phyloP scores from a whole-genome alignment of 73 alveolate genomes.

The Paramecium sexaurelia region DNA sequence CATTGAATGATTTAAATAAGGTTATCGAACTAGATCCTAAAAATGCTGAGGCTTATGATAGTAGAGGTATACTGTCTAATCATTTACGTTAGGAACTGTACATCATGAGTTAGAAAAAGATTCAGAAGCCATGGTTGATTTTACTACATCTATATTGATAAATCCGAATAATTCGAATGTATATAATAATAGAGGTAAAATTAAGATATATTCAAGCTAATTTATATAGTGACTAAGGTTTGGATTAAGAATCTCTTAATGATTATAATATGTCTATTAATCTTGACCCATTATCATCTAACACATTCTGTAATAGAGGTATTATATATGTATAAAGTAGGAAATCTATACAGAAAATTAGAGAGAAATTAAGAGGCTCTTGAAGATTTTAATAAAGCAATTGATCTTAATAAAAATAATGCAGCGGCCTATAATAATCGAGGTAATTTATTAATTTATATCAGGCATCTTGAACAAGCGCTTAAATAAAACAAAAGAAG shows the following conservation, averaged over 20 bases:
- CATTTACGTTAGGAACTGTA: not conserved
- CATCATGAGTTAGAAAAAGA: not conserved
- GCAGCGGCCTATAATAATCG: conserved; percentile 1
- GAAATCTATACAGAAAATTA: not conserved
- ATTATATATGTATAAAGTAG: not conserved
- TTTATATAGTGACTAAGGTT: not conserved
- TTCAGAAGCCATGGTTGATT: not conserved
- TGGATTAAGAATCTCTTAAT: not conserved
- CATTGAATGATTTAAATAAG: not conserved
- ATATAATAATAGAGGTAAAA: not conserved
- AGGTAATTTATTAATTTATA: not conserved
- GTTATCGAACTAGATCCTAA: not conserved
- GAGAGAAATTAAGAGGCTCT: conserved; percentile 7
- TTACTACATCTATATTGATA: not conserved
- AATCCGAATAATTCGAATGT: not conserved
- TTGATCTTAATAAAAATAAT: not conserved
- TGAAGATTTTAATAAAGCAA: not conserved
- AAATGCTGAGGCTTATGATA: not conserved
- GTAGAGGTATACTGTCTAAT: not conserved
- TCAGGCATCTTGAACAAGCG: not conserved
- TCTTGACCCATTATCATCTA: not conserved
- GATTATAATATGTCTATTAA: not conserved
- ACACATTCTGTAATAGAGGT: conserved; percentile 26
- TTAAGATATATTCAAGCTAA: not conserved
- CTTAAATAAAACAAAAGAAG: not conserved